phyloP scores from a whole-genome alignment of 108 stramenopile genomes.

The Aurantiochytrium sp. region DNA sequence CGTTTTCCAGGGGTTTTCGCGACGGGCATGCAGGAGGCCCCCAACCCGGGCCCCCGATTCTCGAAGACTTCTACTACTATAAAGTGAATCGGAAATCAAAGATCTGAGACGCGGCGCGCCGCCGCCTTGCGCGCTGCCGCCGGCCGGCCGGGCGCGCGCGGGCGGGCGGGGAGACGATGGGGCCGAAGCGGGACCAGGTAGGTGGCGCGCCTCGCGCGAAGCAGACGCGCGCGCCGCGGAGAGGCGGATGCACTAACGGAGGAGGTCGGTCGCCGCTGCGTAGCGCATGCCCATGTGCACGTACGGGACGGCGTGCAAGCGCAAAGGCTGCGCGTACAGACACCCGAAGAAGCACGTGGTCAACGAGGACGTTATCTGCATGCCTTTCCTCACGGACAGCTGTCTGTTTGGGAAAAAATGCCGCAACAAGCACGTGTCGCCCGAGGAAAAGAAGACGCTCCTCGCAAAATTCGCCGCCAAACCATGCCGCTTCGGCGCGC shows the following conservation, averaged over 20 bases:
- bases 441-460: background rate
- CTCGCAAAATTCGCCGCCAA: background rate
- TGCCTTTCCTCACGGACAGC: background rate
- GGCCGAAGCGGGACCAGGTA: background rate
- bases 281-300: conserved; percentile 10
- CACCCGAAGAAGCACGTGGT: conserved; percentile 27
- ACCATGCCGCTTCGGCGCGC: background rate
- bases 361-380: background rate
- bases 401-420: conserved; percentile 14
- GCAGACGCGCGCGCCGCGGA: no score
- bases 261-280: background rate
- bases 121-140: no score
- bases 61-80: no score
- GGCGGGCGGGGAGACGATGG: no score
- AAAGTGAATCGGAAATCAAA: no score
- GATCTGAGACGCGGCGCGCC: no score
- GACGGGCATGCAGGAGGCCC: no score
- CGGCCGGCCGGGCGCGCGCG: no score
- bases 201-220: no score
- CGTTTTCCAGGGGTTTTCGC: no score
- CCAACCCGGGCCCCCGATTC: no score
- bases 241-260: no score
- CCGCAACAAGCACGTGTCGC: background rate
- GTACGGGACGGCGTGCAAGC: conserved; percentile 21
- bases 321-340: conserved; percentile 25